These are phyloP conservation scores for Gastrolobium bilobum DNA, from an alignment of 306 rosid species.

Conservation along the genomic window DNA sequence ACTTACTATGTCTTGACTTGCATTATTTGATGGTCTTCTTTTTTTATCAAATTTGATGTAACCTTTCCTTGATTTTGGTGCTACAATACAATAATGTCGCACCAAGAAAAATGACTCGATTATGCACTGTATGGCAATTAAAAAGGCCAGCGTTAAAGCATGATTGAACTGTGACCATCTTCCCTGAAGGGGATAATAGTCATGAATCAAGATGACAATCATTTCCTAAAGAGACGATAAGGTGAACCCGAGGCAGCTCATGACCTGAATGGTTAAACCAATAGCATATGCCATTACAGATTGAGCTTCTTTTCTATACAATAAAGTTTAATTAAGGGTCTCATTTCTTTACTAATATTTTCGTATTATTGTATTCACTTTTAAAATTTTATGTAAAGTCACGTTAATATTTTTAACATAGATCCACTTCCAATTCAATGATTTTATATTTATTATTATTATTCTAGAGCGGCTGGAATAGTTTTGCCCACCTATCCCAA, in stretches of 20 bases:
- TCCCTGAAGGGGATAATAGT: background rate
- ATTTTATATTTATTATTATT: too few relatives aligned
- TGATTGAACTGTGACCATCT: background rate
- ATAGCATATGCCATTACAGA: background rate
- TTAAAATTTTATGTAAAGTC: too few relatives aligned
- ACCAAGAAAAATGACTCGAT: background rate
- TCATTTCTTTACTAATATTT: too few relatives aligned
- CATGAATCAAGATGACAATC: slow-evolving; percentile 14
- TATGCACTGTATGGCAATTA: background rate
- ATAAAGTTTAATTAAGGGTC: too few relatives aligned
- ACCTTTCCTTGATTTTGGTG: slow-evolving; percentile 48
- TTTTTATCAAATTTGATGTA: slow-evolving; percentile 52
- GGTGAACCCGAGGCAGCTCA: slow-evolving; percentile 22
- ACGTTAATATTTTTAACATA: too few relatives aligned
- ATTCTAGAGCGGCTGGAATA: too few relatives aligned
- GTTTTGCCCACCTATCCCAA: too few relatives aligned
- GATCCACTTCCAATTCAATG: too few relatives aligned
- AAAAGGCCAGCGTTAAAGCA: background rate
- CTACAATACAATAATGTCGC: slow-evolving; percentile 23
- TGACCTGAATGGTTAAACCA: background rate
- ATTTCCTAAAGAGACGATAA: background rate
- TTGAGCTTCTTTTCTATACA: too few relatives aligned
- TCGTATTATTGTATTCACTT: too few relatives aligned
- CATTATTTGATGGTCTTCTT: too few relatives aligned
- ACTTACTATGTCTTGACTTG: too few relatives aligned